Conservation (phyloP, 2,329 filamentous ascomycete genomes). For the Trichophyton rubrum region DNA sequence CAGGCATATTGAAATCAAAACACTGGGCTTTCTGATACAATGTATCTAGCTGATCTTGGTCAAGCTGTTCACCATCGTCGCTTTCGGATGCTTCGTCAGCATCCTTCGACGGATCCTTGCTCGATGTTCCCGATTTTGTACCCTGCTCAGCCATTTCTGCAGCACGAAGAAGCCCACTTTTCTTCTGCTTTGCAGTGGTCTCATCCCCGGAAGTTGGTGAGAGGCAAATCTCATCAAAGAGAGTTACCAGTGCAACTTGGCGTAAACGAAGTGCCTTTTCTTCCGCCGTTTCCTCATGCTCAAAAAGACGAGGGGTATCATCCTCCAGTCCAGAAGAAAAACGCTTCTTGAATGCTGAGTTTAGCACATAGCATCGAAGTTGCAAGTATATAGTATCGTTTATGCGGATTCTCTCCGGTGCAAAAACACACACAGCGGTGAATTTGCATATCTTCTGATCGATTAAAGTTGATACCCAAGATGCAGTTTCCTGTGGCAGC, state of each 20-base stretch:
- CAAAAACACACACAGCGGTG: constrained; percentile 77
- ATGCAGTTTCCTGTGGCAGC: constrained; percentile 71
- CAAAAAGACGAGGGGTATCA: constrained; percentile 63
- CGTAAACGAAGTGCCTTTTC: constrained; percentile 72
- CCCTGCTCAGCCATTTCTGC: constrained; percentile 73
- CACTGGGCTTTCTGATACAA: constrained; percentile 93
- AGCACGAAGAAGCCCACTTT: constrained; percentile 74
- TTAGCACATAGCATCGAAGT: constrained; percentile 62
- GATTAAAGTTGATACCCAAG: constrained; percentile 83
- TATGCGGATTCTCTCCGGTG: constrained; percentile 69
- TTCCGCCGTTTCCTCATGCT: constrained; percentile 72
- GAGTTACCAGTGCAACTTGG: constrained; percentile 74
- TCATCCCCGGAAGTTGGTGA: constrained; percentile 63
- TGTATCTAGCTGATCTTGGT: constrained; percentile 88
- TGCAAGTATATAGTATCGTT: constrained; percentile 95
- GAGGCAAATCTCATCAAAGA: constrained; percentile 81
- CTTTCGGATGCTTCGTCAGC: constrained; percentile 45
- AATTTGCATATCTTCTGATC: constrained; percentile 84
- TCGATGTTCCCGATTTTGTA: constrained; percentile 46
- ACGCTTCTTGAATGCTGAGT: constrained; percentile 56
- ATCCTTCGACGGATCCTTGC: constrained; percentile 26
- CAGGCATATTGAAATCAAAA: constrained; percentile 86
- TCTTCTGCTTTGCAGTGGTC: constrained; percentile 61
- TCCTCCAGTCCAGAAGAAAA: constrained; percentile 49
- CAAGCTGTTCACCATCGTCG: constrained; percentile 80